Evolutionary conservation across 208 protist species (phyloP).

Genomic region (Balamuthia mandrillaris): DNA sequence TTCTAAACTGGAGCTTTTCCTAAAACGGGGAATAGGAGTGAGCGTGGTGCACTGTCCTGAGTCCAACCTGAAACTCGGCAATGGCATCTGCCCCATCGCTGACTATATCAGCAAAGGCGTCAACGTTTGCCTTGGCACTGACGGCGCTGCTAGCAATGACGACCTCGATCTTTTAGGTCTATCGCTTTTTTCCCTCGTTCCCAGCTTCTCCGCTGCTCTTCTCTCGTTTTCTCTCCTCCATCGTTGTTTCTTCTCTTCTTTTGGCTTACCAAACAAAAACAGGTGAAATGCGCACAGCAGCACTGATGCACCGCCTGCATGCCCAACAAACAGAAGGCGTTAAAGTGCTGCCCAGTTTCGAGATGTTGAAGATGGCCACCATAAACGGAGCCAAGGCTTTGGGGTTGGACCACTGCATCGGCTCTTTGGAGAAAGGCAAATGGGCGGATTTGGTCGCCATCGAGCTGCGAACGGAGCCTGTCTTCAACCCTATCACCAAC

Average conservation of each 20-base stretch:
- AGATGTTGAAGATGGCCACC: conserved; percentile 54
- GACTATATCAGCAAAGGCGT: conserved; percentile 45
- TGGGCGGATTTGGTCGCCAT: conserved; percentile 49
- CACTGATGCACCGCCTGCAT: conserved; percentile 46
- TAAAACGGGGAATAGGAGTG: no score
- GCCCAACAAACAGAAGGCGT: neutral
- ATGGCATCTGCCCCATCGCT: conserved; percentile 48
- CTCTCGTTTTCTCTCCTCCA: neutral
- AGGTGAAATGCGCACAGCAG: conserved; percentile 50
- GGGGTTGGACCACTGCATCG: conserved; percentile 35
- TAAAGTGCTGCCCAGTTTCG: neutral
- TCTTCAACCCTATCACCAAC: conserved; percentile 61
- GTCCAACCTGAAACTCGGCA: conserved; percentile 64
- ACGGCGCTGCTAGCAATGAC: conserved; percentile 53
- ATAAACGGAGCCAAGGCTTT: conserved; percentile 61
- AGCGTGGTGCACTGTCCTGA: conserved; percentile 64
- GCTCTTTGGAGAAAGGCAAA: conserved; percentile 50
- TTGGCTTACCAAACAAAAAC: no score
- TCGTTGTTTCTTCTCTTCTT: neutral
- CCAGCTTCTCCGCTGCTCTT: no score
- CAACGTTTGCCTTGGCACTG: conserved; percentile 63
- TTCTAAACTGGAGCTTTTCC: no score
- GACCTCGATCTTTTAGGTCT: conserved; percentile 65
- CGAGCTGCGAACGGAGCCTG: conserved; percentile 42
- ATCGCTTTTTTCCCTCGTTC: no score